These are phyloP conservation scores for Canavalia gladiata DNA, from an alignment of 306 rosid species.

Conservation along the genomic window DNA sequence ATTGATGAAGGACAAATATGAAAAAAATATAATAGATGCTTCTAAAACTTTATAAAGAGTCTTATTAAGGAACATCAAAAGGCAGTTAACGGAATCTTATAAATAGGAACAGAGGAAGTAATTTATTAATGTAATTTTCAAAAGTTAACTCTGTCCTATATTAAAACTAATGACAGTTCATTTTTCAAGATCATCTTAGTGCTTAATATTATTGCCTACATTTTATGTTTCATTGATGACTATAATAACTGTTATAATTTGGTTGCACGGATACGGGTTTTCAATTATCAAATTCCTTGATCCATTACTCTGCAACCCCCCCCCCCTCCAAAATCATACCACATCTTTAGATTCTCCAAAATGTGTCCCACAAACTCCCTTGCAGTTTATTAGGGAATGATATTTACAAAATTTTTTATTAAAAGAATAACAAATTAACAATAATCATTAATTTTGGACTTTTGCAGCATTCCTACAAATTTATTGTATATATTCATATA, in stretches of 20 bases:
- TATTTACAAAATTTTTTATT: conserved; percentile 1
- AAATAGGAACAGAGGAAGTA: too few species aligned
- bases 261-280: background rate
- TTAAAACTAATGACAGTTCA: background rate
- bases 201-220: background rate
- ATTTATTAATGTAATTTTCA: background rate
- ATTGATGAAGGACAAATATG: too few species aligned
- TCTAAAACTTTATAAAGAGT: too few species aligned
- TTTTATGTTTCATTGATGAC: background rate
- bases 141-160: background rate
- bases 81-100: too few species aligned
- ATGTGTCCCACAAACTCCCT: conserved; percentile 25
- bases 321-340: background rate
- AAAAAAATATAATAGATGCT: too few species aligned
- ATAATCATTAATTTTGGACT: background rate
- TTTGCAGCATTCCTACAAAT: background rate
- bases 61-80: too few species aligned
- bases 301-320: background rate
- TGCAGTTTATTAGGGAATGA: background rate
- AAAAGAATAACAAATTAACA: background rate
- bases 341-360: conserved; percentile 15
- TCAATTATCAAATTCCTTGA: conserved; percentile 13
- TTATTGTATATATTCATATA: background rate
- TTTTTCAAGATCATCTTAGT: background rate
- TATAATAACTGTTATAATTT: background rate